Evolutionary conservation across 2,329 filamentous ascomycete species (phyloP).

Genomic region (Calonectria naviculata): DNA sequence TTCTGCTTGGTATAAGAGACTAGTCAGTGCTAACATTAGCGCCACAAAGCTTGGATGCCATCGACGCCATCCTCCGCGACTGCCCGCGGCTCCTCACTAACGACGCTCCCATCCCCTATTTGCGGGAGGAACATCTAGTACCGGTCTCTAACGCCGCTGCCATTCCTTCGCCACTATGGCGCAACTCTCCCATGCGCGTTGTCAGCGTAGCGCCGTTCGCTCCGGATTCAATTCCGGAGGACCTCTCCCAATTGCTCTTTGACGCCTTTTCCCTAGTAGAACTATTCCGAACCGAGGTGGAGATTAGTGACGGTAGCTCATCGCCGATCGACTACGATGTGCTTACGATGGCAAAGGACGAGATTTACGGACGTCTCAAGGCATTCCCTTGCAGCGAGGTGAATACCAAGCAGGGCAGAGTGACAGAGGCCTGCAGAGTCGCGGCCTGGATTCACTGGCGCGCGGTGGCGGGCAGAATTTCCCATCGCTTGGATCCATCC

Average conservation of each 20-base stretch:
- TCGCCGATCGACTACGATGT: background rate
- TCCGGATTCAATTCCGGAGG: background rate
- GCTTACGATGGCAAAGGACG: background rate
- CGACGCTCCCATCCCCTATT: background rate
- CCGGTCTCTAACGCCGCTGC: background rate
- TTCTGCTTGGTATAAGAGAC: background rate
- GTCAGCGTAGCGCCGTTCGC: background rate
- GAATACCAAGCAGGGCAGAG: background rate
- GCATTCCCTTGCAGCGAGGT: background rate
- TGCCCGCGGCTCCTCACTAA: conserved; percentile 6
- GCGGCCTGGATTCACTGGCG: conserved; percentile 14
- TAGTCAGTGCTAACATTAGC: background rate
- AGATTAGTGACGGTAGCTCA: conserved; percentile 5
- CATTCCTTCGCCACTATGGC: background rate
- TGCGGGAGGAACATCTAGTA: background rate
- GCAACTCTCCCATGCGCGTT: background rate
- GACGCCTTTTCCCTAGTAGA: conserved; percentile 7
- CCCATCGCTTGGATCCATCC: background rate
- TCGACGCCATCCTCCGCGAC: conserved; percentile 13
- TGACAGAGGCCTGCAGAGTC: conserved; percentile 3
- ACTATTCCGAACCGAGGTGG: conserved; percentile 2
- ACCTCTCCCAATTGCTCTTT: background rate
- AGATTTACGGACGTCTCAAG: background rate
- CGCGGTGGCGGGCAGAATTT: background rate
- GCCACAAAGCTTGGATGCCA: conserved; percentile 10